These are phyloP conservation scores for Dactylellina sp. DNA, from an alignment of 2,329 filamentous ascomycete species.

Conservation along the genomic window DNA sequence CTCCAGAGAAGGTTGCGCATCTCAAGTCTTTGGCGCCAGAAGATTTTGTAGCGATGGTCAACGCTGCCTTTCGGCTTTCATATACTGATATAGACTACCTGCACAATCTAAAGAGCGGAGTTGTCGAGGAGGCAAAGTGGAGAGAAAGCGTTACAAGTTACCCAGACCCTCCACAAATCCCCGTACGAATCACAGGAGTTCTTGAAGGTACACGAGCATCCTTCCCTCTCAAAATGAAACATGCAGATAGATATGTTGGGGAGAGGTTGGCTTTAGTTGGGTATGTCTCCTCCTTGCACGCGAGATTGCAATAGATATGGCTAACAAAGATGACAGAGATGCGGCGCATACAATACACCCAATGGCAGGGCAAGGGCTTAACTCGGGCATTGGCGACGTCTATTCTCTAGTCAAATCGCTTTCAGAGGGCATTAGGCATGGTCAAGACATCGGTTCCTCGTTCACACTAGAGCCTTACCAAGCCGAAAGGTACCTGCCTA, in stretches of 20 bases:
- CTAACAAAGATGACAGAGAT: slow-evolving; percentile 68
- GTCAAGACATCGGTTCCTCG: slow-evolving; percentile 80
- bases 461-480: slow-evolving; percentile 84
- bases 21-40: slow-evolving; percentile 78
- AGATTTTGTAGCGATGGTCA: slow-evolving; percentile 88
- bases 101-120: slow-evolving; percentile 72
- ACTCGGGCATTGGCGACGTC: slow-evolving; percentile 90
- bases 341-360: slow-evolving; percentile 96
- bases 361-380: slow-evolving; percentile 91
- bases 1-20: slow-evolving; percentile 79
- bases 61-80: slow-evolving; percentile 87
- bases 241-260: slow-evolving; percentile 91
- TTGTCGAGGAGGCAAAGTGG: slow-evolving; percentile 86
- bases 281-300: slow-evolving; percentile 65
- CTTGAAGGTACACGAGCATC: slow-evolving; percentile 85
- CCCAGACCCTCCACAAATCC: slow-evolving; percentile 69
- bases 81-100: slow-evolving; percentile 85
- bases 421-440: slow-evolving; percentile 79
- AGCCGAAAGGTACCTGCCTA: slow-evolving; percentile 81
- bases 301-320: background rate
- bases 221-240: slow-evolving; percentile 89
- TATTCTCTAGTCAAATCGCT: slow-evolving; percentile 81
- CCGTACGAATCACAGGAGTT: slow-evolving; percentile 75
- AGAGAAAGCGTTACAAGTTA: slow-evolving; percentile 70
- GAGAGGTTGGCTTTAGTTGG: slow-evolving; percentile 91